A percentile compares a stretch with the other conserved stretches of the same genome.
These are phyloP conservation scores for Fusarium floridanum DNA, from an alignment of 2,329 filamentous ascomycete species.

Conservation along the genomic window DNA sequence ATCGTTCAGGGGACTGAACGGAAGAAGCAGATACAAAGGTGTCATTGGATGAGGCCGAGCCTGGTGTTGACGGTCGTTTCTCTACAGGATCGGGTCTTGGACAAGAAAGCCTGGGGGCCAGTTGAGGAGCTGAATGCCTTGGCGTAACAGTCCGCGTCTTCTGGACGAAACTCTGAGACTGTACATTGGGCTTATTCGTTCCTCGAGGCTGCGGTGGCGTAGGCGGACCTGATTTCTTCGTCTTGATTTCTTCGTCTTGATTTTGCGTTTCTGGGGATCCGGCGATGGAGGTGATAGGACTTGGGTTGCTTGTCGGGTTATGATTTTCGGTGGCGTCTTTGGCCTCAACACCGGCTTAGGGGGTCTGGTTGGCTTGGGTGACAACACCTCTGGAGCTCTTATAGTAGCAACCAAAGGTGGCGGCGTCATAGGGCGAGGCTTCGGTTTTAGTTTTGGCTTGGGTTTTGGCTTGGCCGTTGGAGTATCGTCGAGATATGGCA, in stretches of 20 bases:
- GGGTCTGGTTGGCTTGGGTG: constrained; percentile 51
- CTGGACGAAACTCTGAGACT: constrained; percentile 18
- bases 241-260: constrained; percentile 7
- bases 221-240: constrained; percentile 49
- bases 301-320: constrained; percentile 37
- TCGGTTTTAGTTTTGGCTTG: constrained; percentile 45
- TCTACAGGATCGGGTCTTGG: constrained; percentile 24
- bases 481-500: constrained; percentile 1
- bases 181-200: constrained; percentile 35
- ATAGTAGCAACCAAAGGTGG: constrained; percentile 33
- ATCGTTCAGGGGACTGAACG: constrained; percentile 47
- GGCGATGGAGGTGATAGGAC: constrained; percentile 42
- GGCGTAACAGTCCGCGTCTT: constrained; percentile 17
- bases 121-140: constrained; percentile 26
- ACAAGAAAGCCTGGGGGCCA: constrained; percentile 19
- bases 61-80: constrained; percentile 37
- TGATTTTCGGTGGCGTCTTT: constrained; percentile 46
- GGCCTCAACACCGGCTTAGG: constrained; percentile 49
- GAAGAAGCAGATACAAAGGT: constrained; percentile 61
- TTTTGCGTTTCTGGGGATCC: constrained; percentile 47
- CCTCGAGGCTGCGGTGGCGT: constrained; percentile 54
- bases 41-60: constrained; percentile 59
- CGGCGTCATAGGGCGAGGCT: constrained; percentile 39
- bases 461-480: constrained; percentile 44
- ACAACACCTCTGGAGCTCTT: constrained; percentile 46